Base-by-base conservation (phyloP, 1,284 basidiomycete species). In the Irpex lacteus region DNA sequence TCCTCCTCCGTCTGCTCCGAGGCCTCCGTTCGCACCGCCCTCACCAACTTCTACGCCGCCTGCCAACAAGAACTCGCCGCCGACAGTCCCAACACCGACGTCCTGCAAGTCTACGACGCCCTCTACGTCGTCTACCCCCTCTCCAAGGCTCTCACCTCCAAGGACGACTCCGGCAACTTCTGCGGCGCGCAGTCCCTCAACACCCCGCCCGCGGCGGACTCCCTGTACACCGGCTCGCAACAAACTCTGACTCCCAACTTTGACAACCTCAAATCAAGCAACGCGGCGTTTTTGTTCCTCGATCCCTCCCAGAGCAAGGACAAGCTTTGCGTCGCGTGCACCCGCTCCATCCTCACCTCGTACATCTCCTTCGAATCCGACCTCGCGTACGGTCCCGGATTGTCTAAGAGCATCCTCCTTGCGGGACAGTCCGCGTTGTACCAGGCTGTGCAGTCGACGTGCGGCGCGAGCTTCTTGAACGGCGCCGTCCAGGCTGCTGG, bases 261-360 rank as follows among this genome's bases (percentile, higher is more conserved):
- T 49, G 84, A 85, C 9, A 88, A 87, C 15, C 94, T 86, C 81
- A 71, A 77, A 65, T 62, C 72, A 40, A 82, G 82, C 75, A 91
- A 91, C 80, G 76, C 96, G 60, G 80, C 87, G 50, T 96, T 94
- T 90, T 80, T 97, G 69, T 88, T 91, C 87, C 83, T 92, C 71
- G 75, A 81, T 62, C 79, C 89, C 54, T 68, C 72, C 68, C 80
- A 86, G 74, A 47, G 81, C 58, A 76, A 80, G 38, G 71, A 75
- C 50, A 63, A 78, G 49, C 87, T 96, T 62, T 98, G 95, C 87
- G 89, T 84, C 2, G 71, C 88, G 4, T 98, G 95, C 87, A 88
- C 92, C 15, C 86, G 90, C 73, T 83, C 83, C 68, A 78, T 95
- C 74, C 73, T 97, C 68, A 84, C 86, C 5, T 68, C 87, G 6